Percentiles rank a stretch among this genome's conserved stretches.
phyloP scores from a whole-genome alignment of 441 rosid genomes.

The Aleurites moluccanus region DNA sequence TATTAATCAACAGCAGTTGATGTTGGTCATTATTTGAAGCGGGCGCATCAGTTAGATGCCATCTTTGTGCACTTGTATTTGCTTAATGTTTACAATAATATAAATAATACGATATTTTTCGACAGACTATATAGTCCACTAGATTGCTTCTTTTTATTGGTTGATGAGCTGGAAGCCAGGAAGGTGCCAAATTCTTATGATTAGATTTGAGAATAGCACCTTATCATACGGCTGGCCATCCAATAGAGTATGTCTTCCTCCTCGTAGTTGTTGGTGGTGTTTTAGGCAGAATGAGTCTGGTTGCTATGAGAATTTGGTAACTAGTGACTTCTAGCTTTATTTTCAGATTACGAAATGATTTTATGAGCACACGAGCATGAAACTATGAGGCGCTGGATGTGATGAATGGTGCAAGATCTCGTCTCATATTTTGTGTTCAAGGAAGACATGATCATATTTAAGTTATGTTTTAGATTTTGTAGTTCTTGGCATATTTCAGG shows the following conservation, averaged over 20 bases:
- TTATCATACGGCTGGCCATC: neutral
- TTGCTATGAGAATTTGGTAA: neutral
- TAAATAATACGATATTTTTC: neutral
- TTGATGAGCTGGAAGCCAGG: slow-evolving; percentile 18
- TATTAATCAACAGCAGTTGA: neutral
- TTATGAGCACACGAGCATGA: no score
- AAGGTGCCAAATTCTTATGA: neutral
- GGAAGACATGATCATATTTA: neutral
- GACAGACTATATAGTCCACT: neutral
- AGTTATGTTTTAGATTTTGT: neutral
- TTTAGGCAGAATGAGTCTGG: no score
- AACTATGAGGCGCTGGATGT: neutral
- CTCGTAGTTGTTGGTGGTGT: no score
- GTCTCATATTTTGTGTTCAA: neutral
- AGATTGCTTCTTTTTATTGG: slow-evolving; percentile 13
- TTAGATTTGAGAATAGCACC: neutral
- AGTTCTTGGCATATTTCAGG: neutral
- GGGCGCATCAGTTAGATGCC: neutral
- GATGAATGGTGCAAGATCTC: neutral
- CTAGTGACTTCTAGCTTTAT: neutral
- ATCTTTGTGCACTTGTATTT: neutral
- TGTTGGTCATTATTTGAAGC: neutral
- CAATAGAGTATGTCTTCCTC: neutral
- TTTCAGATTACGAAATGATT: neutral
- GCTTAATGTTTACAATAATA: neutral